Evolutionary conservation across 129 eudicot species (phyloP).

Genomic region (Artemisia tridentata): DNA sequence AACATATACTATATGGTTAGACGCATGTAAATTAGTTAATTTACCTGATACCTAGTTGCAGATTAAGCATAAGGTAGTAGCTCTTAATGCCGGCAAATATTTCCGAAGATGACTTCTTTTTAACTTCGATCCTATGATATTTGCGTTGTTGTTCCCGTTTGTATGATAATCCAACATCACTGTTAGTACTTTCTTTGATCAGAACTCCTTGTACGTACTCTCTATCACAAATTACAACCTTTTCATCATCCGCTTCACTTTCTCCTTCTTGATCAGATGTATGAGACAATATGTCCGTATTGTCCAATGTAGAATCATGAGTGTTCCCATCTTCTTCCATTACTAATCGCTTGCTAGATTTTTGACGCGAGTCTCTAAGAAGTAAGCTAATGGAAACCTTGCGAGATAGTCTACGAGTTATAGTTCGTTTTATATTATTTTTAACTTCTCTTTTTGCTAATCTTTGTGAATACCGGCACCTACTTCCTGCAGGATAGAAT

Average conservation of each 20-base stretch:
- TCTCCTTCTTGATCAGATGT: slow-evolving; percentile 34
- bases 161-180: slow-evolving; percentile 26
- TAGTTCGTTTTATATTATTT: slow-evolving; percentile 26
- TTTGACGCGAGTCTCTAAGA: slow-evolving; percentile 39
- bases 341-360: slow-evolving; percentile 35
- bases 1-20: too few relatives aligned
- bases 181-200: slow-evolving; percentile 56
- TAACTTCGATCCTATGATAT: slow-evolving; percentile 41
- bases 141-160: slow-evolving; percentile 51
- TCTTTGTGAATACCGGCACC: slow-evolving; percentile 33
- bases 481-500: slow-evolving; percentile 66
- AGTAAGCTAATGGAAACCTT: slow-evolving; percentile 31
- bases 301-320: slow-evolving; percentile 22
- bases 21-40: slow-evolving; percentile 18
- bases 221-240: slow-evolving; percentile 54
- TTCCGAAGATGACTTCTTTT: slow-evolving; percentile 49
- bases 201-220: slow-evolving; percentile 76
- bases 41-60: slow-evolving; percentile 91
- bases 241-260: slow-evolving; percentile 35
- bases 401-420: slow-evolving; percentile 48
- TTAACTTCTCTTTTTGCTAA: slow-evolving; percentile 20
- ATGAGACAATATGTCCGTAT: slow-evolving; percentile 28
- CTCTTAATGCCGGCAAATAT: slow-evolving; percentile 51
- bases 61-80: slow-evolving; percentile 78
- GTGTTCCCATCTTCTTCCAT: slow-evolving; percentile 35